Base-by-base conservation (phyloP, 371 early-diverging fungal species). In the Parasitella parasitica region DNA sequence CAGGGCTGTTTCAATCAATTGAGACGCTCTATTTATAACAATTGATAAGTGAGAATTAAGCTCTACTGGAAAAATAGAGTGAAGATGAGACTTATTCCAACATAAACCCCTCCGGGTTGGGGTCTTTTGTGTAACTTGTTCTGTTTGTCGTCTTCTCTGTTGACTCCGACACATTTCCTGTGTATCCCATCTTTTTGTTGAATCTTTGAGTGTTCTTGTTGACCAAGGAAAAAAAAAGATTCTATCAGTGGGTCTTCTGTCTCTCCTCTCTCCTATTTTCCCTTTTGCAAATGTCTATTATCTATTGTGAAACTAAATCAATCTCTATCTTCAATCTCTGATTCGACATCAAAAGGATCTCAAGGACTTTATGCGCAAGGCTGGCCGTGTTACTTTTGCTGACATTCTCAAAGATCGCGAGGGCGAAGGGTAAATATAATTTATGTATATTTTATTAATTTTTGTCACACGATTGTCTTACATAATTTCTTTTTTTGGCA, bases 341-440 rank as follows among this genome's bases (percentile, higher is more conserved):
- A 53, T 53, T 53, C 35, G 35, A 53, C n/a, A 53, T 46, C 28
- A 59, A 24, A 57, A 97, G 95, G 96, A 94, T 80, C 83, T 97
- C 77, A 97, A 97, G 81, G 96, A 96, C 75, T 85, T 92, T 65
- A 90, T 94, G 83, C 90, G 93, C 56, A 89, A 90, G 66, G 95
- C 94, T 36, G 96, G 96, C 48, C 93, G 94, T 71, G 96, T 97
- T 16, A 84, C 88, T 34, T 97, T 92, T 81, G 89, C 97, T 24
- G 94, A 95, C 72, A 87, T 92, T 53, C 91, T 89, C 72, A 88
- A 86, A 73, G 84, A 87, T 64, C 81, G 89, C 43, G 86, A 89
- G 39, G 93, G 92, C 24, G 89, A 91, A 74, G 97, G 96, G 91
- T 91, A 78, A 78, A 77, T 32, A 28, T 28, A 48, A 20, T 38